A percentile compares a stretch with the other conserved stretches of the same genome.
phyloP scores from a whole-genome alignment of 2,329 filamentous ascomycete genomes.

The Hypoxylon sp. region DNA sequence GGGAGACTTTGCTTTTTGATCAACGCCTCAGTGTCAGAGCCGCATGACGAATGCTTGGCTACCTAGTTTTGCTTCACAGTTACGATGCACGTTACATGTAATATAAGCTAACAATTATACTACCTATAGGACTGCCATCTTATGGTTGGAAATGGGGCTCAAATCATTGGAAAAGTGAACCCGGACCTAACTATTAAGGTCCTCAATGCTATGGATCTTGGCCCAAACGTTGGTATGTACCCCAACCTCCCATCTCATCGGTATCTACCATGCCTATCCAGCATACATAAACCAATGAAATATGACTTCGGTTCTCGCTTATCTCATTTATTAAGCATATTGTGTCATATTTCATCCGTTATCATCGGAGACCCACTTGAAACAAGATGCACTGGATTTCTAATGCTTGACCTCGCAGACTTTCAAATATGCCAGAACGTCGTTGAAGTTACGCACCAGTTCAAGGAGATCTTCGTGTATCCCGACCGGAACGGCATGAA shows the following conservation, averaged over 20 bases:
- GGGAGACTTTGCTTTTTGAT: not conserved
- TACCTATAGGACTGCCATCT: constrained; percentile 76
- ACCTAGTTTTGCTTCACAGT: not conserved
- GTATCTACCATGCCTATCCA: not conserved
- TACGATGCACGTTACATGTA: not conserved
- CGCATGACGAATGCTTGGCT: not conserved
- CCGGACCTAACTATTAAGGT: constrained; percentile 80
- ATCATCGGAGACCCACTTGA: not conserved
- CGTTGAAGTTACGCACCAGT: constrained; percentile 86
- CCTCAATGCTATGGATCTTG: constrained; percentile 78
- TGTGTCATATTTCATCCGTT: not conserved
- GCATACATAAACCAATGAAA: not conserved
- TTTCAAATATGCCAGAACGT: constrained; percentile 82
- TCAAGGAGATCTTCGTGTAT: constrained; percentile 83
- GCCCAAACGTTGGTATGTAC: constrained; percentile 75
- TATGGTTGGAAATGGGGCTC: constrained; percentile 76
- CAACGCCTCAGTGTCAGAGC: not conserved
- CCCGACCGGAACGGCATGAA: constrained; percentile 59
- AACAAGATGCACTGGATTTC: constrained; percentile 7
- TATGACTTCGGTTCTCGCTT: not conserved
- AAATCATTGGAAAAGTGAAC: constrained; percentile 86
- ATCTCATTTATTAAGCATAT: not conserved
- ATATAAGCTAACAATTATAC: constrained; percentile 16
- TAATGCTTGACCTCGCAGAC: constrained; percentile 66
- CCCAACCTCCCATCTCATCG: not conserved